Evolutionary conservation across 2,329 filamentous ascomycete species (phyloP).

Genomic region (Venturia asperata): DNA sequence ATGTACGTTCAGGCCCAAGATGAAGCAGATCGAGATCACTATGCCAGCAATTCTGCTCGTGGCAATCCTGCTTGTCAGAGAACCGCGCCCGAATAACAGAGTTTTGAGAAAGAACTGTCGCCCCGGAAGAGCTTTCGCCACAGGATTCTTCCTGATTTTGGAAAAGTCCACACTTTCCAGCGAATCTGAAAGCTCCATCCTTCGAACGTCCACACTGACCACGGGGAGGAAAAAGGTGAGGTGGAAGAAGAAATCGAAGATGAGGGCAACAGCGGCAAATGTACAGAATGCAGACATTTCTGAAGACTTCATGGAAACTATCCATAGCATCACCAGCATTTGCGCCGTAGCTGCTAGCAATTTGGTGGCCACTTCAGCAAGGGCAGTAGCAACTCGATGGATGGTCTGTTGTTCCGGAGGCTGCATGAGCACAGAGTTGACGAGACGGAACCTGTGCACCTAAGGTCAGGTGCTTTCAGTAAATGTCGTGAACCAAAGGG

Average conservation of each 20-base stretch:
- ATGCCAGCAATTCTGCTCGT: conserved; percentile 71
- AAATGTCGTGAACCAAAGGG: conserved; percentile 23
- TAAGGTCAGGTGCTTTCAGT: conserved; percentile 26
- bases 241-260: conserved; percentile 72
- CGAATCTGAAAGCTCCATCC: conserved; percentile 68
- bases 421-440: conserved; percentile 69
- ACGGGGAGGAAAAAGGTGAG: conserved; percentile 75
- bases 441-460: conserved; percentile 51
- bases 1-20: conserved; percentile 69
- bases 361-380: conserved; percentile 65
- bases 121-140: conserved; percentile 34
- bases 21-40: conserved; percentile 63
- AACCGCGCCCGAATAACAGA: conserved; percentile 56
- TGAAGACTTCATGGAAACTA: conserved; percentile 58
- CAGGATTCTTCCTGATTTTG: not conserved
- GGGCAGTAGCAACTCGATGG: conserved; percentile 62
- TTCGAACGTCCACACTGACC: conserved; percentile 68
- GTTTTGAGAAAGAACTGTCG: conserved; percentile 53
- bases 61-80: conserved; percentile 65
- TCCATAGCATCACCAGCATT: conserved; percentile 59
- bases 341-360: conserved; percentile 61
- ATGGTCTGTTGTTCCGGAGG: conserved; percentile 62
- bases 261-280: conserved; percentile 66
- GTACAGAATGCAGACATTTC: conserved; percentile 69
- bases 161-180: conserved; percentile 41